Conservation (phyloP, 2,329 filamentous ascomycete genomes). For the Aureobasidium sp. region DNA sequence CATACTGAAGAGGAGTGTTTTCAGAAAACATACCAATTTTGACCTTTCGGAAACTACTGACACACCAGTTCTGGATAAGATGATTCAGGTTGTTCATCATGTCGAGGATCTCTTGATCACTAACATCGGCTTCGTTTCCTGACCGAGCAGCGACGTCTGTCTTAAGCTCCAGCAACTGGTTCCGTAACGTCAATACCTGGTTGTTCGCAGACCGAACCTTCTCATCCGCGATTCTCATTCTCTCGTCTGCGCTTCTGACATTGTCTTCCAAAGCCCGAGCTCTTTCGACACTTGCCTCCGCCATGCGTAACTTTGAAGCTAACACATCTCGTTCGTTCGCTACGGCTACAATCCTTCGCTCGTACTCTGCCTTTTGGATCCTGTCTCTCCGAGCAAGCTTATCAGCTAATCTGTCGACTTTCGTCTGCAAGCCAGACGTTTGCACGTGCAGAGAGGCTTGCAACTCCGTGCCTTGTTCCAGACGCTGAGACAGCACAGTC, state of each 20-base stretch:
- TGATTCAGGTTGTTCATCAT: slow-evolving; percentile 52
- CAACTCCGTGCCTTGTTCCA: background rate
- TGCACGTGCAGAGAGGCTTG: background rate
- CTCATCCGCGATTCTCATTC: background rate
- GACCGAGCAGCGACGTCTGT: slow-evolving; percentile 57
- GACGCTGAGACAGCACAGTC: background rate
- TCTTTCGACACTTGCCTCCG: background rate
- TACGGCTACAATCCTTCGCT: background rate
- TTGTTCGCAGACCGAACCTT: background rate
- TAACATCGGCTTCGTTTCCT: slow-evolving; percentile 56
- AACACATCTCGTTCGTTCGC: background rate
- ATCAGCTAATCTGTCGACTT: background rate
- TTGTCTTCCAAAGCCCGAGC: background rate
- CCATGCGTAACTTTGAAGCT: background rate
- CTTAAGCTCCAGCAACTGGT: slow-evolving; percentile 57
- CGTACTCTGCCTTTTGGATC: slow-evolving; percentile 1
- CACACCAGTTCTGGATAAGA: slow-evolving; percentile 65
- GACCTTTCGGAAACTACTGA: slow-evolving; percentile 57
- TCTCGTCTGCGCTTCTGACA: background rate
- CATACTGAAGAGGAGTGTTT: too few species aligned
- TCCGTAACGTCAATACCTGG: slow-evolving; percentile 49
- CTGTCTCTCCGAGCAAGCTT: background rate
- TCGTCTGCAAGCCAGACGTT: background rate
- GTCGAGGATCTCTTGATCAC: slow-evolving; percentile 58
- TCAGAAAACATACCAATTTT: slow-evolving; percentile 36